Evolutionary conservation across 83 land plant species (phyloP), one percentile per base, ranked within the genome.

Genomic region (Isoetes engelmannii): DNA sequence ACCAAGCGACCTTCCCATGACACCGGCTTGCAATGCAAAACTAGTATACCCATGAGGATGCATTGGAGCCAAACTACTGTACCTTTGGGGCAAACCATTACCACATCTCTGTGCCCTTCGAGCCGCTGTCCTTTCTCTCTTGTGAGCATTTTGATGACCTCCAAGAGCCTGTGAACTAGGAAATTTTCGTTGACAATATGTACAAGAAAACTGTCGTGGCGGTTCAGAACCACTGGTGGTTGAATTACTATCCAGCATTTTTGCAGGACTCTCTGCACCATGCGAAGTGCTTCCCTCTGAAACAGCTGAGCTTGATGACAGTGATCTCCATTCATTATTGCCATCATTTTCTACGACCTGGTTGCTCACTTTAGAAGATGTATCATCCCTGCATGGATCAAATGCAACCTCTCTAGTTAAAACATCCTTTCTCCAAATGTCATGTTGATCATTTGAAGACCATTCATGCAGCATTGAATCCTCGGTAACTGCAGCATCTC

Each of bases 121-220:
- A 51, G 54, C 54, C 15, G 54, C 54, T 12, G 54, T 12, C 15
- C 54, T 10, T n/a, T 51, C 54, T 3, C 54, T 51, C 15, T 51
- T 51, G 54, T 51, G 54, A 15, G 54, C 54, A 51, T 51, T 51
- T 51, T 51, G 54, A 3, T 51, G 54, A 51, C 54, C 54, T 51
- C 54, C 54, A 1, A 51, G 15, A 51, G 54, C 54, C 54, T 51
- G 54, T 51, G 54, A 51, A 51, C n/a, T 51, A 51, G 54, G 54
- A 51, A 51, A 51, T n/a, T 51, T 51, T 51, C 54, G 0, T n/a
- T 51, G 54, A 51, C 54, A 51, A 51, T 51, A 51, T 10, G n/a
- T 51, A 15, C 54, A 51, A 12, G 54, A 10, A 51, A 51, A 51
- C 15, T 51, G 54, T n/a, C 54, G 12, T n/a, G n/a, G n/a, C 12